phyloP scores from a whole-genome alignment of 495 filamentous ascomycete species.

The Durotheca rogersii region DNA sequence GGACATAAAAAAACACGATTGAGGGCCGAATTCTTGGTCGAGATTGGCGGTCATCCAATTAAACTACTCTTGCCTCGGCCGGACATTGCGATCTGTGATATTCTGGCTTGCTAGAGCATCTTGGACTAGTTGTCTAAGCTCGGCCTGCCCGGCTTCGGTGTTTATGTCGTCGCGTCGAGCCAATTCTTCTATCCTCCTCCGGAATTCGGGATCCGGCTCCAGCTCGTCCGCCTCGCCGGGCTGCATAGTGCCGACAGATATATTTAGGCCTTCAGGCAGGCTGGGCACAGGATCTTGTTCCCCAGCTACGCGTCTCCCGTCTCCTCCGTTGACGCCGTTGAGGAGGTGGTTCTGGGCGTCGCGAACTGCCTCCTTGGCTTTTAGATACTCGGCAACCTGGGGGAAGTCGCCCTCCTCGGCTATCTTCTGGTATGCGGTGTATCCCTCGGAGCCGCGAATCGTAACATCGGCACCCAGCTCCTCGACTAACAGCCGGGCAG shows the following conservation, averaged over 20 bases:
- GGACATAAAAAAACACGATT: slow-evolving; percentile 52
- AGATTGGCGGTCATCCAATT: slow-evolving; percentile 4
- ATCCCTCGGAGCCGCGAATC: slow-evolving; percentile 62
- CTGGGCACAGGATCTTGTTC: slow-evolving; percentile 43
- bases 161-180: slow-evolving; percentile 72
- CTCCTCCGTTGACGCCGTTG: slow-evolving; percentile 32
- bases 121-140: slow-evolving; percentile 66
- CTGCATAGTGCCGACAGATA: slow-evolving; percentile 67
- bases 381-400: slow-evolving; percentile 66
- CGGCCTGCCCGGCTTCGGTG: slow-evolving; percentile 65
- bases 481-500: slow-evolving; percentile 75
- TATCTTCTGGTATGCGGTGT: slow-evolving; percentile 71
- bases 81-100: slow-evolving; percentile 60
- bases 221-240: slow-evolving; percentile 58
- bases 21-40: slow-evolving; percentile 15
- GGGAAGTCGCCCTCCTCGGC: slow-evolving; percentile 69
- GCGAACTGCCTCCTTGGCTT: slow-evolving; percentile 48
- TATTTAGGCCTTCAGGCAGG: slow-evolving; percentile 63
- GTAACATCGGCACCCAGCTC: slow-evolving; percentile 70
- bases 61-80: slow-evolving; percentile 56
- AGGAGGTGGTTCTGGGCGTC: slow-evolving; percentile 16
- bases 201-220: slow-evolving; percentile 68
- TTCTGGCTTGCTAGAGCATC: slow-evolving; percentile 63
- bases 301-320: slow-evolving; percentile 18
- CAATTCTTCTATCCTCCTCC: slow-evolving; percentile 72